phyloP scores from a whole-genome alignment of 1,139 yeast species.

The Diutina rugosa region DNA sequence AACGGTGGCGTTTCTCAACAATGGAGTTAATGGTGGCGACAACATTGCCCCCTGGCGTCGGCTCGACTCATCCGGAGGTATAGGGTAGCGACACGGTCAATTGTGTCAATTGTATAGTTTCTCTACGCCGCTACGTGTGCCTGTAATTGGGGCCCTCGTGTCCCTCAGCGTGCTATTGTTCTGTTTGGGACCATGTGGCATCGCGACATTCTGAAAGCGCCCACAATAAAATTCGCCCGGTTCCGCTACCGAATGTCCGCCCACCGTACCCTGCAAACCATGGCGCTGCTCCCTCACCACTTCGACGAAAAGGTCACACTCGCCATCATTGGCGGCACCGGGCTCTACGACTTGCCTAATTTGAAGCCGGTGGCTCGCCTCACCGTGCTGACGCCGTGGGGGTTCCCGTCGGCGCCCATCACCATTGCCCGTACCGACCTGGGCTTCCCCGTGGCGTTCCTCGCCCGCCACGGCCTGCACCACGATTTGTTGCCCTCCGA shows the following conservation, averaged over 20 bases:
- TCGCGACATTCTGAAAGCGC: not conserved
- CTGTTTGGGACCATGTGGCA: not conserved
- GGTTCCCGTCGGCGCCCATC: slow-evolving; percentile 86
- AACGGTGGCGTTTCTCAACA: too few species aligned
- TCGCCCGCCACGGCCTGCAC: slow-evolving; percentile 87
- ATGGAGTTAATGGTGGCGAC: too few species aligned
- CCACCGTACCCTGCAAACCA: slow-evolving; percentile 20
- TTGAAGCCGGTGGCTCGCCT: slow-evolving; percentile 77
- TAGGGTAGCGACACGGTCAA: too few species aligned
- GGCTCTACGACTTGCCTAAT: slow-evolving; percentile 79
- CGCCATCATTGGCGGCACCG: slow-evolving; percentile 96
- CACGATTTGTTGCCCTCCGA: slow-evolving; percentile 85
- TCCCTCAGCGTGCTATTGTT: not conserved
- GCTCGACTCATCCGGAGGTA: too few species aligned
- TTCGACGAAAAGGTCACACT: slow-evolving; percentile 42
- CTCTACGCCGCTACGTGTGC: too few species aligned
- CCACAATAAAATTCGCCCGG: not conserved
- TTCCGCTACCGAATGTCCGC: slow-evolving; percentile 15
- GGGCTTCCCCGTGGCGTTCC: slow-evolving; percentile 84
- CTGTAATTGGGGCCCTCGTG: not conserved
- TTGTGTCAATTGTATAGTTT: too few species aligned
- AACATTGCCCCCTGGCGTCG: too few species aligned
- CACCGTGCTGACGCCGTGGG: slow-evolving; percentile 90
- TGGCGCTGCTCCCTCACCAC: slow-evolving; percentile 22
- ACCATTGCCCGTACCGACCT: slow-evolving; percentile 65